These are phyloP conservation scores for Coprinellus aureogranulatus DNA, from an alignment of 768 basidiomycete species.

Conservation along the genomic window DNA sequence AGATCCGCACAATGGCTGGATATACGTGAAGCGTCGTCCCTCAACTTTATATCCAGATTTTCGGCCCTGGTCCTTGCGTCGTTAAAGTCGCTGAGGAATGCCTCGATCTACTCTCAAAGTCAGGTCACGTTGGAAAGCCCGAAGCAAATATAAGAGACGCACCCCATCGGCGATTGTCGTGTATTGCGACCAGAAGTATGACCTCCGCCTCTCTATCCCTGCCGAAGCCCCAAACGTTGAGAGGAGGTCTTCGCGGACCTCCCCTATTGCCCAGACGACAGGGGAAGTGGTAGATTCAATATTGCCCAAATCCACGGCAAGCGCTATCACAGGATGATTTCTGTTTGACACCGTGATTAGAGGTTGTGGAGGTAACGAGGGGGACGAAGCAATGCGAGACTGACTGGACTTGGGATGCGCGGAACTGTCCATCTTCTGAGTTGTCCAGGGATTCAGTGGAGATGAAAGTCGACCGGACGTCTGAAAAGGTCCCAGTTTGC, in stretches of 20 bases:
- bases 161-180: slow-evolving; percentile 30
- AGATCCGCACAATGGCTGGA: slow-evolving; percentile 40
- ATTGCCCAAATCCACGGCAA: slow-evolving; percentile 46
- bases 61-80: slow-evolving; percentile 34
- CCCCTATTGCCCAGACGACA: slow-evolving; percentile 37
- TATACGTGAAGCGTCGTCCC: slow-evolving; percentile 32
- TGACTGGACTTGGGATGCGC: slow-evolving; percentile 26
- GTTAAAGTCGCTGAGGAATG: slow-evolving; percentile 40
- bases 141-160: slow-evolving; percentile 4
- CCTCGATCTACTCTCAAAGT: slow-evolving; percentile 31
- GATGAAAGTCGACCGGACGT: slow-evolving; percentile 41
- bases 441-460: slow-evolving; percentile 37
- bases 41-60: slow-evolving; percentile 37
- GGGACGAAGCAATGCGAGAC: not conserved
- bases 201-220: slow-evolving; percentile 26
- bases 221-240: slow-evolving; percentile 21
- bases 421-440: slow-evolving; percentile 38
- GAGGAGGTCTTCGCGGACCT: slow-evolving; percentile 34
- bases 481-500: slow-evolving; percentile 41
- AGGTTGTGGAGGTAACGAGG: not conserved
- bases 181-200: slow-evolving; percentile 38
- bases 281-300: slow-evolving; percentile 23
- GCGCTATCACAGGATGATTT: slow-evolving; percentile 47
- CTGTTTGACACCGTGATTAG: slow-evolving; percentile 3
- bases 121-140: not conserved